A percentile compares a stretch with the other conserved stretches of the same genome.
Conservation (phyloP, 163 green algal genomes). For the Trebouxia gelatinosa region DNA sequence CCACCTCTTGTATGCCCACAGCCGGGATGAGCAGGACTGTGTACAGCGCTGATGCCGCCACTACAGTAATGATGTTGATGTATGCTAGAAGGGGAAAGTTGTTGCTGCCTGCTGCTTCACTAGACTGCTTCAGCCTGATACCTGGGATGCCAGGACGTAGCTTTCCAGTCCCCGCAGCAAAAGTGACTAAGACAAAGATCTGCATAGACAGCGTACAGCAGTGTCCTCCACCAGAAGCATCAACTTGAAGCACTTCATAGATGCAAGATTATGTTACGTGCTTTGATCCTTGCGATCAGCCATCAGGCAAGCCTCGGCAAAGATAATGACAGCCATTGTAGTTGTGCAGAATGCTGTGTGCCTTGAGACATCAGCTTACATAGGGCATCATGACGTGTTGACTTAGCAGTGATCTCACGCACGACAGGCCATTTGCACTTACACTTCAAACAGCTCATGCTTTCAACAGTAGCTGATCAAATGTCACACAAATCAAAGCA, state of each 20-base stretch:
- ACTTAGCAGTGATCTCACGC: too few species aligned
- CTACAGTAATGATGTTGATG: constrained; percentile 4
- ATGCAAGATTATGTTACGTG: too few species aligned
- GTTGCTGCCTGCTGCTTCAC: background rate
- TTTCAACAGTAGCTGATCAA: too few species aligned
- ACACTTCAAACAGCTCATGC: too few species aligned
- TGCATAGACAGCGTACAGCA: background rate
- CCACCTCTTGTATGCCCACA: background rate
- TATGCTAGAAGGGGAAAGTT: background rate
- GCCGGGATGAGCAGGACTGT: background rate
- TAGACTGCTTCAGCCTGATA: constrained; percentile 12
- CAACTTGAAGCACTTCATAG: background rate
- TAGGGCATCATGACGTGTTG: too few species aligned
- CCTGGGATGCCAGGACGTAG: background rate
- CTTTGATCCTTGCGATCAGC: too few species aligned
- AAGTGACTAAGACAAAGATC: background rate
- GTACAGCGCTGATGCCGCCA: background rate
- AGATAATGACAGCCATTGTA: background rate
- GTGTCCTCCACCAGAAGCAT: background rate
- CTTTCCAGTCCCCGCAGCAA: background rate
- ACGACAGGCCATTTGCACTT: too few species aligned
- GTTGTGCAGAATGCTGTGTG: too few species aligned
- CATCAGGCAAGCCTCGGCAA: background rate
- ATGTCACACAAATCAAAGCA: too few species aligned
- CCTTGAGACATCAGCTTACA: too few species aligned